Evolutionary conservation across 2,329 filamentous ascomycete species (phyloP).

Genomic region (Capronia epimyces): DNA sequence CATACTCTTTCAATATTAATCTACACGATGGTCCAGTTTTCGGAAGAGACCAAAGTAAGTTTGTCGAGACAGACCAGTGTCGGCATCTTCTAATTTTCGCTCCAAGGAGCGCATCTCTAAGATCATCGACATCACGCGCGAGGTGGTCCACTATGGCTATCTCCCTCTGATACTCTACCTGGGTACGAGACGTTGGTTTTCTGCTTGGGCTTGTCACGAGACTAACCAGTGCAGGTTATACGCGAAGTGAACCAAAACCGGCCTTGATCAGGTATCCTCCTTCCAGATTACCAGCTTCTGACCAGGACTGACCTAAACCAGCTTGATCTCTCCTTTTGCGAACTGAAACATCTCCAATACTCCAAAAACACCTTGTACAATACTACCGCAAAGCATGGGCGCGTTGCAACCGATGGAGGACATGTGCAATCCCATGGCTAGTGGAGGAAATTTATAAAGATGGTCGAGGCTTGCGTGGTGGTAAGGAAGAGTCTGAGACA

Average conservation of each 20-base stretch:
- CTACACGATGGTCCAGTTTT: slow-evolving; percentile 54
- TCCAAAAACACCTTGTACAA: slow-evolving; percentile 13
- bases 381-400: slow-evolving; percentile 1
- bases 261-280: slow-evolving; percentile 62
- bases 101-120: slow-evolving; percentile 90
- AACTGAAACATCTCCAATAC: slow-evolving; percentile 16
- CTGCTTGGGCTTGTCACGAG: neutral
- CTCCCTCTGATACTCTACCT: slow-evolving; percentile 95
- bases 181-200: slow-evolving; percentile 50
- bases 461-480: neutral
- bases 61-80: neutral
- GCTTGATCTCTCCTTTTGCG: slow-evolving; percentile 29
- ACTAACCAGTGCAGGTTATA: slow-evolving; percentile 62
- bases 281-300: neutral
- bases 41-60: slow-evolving; percentile 90
- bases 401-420: neutral
- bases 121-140: slow-evolving; percentile 88
- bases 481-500: neutral
- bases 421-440: neutral
- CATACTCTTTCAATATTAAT: too few relatives aligned
- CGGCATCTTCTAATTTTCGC: slow-evolving; percentile 4
- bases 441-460: neutral
- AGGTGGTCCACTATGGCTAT: slow-evolving; percentile 97
- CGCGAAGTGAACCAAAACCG: slow-evolving; percentile 85
- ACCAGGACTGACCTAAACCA: slow-evolving; percentile 7